A percentile compares a stretch with the other conserved stretches of the same genome.
Evolutionary conservation across 169 alveolate species (phyloP).

Genomic region (Cardiosporidium cionae): DNA sequence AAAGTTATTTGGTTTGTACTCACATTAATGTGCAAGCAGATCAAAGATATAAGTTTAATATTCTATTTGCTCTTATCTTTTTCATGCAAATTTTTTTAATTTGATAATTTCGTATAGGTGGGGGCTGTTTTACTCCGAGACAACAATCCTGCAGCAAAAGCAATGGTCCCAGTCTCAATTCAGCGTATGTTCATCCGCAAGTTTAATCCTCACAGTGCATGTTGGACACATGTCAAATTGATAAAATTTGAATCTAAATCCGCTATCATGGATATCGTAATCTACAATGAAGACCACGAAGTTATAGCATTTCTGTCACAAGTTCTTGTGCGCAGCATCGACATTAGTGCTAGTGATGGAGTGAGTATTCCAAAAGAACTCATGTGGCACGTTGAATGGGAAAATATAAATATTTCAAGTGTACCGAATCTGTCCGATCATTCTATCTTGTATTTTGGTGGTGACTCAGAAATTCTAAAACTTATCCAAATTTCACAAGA

Average conservation of each 20-base stretch:
- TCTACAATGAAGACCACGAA: constrained; percentile 9
- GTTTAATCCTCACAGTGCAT: constrained; percentile 1
- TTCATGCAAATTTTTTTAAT: neutral
- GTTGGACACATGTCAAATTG: constrained; percentile 24
- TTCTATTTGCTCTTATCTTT: constrained; percentile 40
- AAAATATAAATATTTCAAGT: neutral
- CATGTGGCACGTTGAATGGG: constrained; percentile 35
- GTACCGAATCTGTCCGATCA: no score
- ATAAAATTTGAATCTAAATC: constrained; percentile 22
- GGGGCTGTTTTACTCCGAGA: constrained; percentile 9
- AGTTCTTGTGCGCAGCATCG: constrained; percentile 24
- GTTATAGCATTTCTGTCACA: constrained; percentile 5
- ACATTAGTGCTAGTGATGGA: constrained; percentile 11
- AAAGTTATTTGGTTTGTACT: constrained; percentile 24
- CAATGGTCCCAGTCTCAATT: constrained; percentile 30
- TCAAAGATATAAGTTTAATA: constrained; percentile 21
- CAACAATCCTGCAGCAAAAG: constrained; percentile 14
- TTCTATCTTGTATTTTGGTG: neutral
- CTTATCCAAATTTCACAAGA: no score
- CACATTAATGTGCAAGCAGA: no score
- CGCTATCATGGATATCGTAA: constrained; percentile 23
- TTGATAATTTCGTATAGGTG: constrained; percentile 34
- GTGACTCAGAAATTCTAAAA: neutral
- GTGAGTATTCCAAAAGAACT: constrained; percentile 41
- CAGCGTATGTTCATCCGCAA: constrained; percentile 5